Percentiles rank a stretch among this genome's conserved stretches.
Evolutionary conservation across 164 flowering plant species (phyloP).

Genomic region (Kalanchoe fedtschenkoi): DNA sequence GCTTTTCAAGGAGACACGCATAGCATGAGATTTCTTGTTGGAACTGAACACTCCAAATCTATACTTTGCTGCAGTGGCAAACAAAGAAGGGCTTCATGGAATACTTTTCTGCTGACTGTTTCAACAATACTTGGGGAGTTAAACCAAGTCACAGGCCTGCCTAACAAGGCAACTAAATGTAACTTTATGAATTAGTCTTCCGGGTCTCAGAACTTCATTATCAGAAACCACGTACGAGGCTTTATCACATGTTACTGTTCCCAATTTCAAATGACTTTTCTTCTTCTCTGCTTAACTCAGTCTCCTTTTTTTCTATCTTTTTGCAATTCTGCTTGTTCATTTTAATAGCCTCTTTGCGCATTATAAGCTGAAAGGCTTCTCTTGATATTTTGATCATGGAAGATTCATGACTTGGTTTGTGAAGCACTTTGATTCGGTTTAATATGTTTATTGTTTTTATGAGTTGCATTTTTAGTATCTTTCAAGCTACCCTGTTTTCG

Average conservation of each 20-base stretch:
- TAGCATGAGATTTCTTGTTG: background rate
- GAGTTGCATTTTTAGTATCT: background rate
- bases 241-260: too few relatives aligned
- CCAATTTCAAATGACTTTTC: background rate
- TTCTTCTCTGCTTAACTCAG: too few relatives aligned
- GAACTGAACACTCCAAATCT: constrained; percentile 2
- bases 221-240: too few relatives aligned
- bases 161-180: constrained; percentile 1
- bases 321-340: too few relatives aligned
- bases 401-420: background rate
- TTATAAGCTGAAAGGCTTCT: background rate
- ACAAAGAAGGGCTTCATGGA: background rate
- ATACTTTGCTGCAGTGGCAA: constrained; percentile 6
- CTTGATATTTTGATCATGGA: background rate
- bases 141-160: background rate
- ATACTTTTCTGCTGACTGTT: background rate
- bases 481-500: background rate
- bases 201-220: background rate
- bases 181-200: background rate
- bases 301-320: too few relatives aligned
- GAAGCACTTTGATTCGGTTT: background rate
- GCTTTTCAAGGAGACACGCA: too few relatives aligned
- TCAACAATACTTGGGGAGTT: background rate
- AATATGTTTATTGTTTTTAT: background rate
- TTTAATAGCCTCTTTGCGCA: too few relatives aligned